Conservation (phyloP, 2,329 filamentous ascomycete species). For the Trichoderma aggressivum region DNA sequence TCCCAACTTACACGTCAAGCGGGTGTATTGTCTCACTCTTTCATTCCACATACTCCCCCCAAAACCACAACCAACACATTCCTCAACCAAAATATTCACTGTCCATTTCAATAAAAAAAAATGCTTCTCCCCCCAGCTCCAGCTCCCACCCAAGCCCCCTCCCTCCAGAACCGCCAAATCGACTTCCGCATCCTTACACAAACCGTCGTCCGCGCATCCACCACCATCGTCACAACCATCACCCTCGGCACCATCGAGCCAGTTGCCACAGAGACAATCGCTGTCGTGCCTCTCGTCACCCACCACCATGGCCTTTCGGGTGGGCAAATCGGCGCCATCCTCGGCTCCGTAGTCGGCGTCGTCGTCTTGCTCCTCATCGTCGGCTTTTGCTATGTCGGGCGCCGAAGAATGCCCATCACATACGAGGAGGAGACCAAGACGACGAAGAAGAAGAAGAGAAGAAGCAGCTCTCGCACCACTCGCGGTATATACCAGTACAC, state of each 20-base stretch:
- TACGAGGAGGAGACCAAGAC: constrained; percentile 7
- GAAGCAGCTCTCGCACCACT: neutral
- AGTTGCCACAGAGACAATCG: constrained; percentile 19
- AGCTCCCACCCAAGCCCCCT: constrained; percentile 8
- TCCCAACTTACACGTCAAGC: neutral
- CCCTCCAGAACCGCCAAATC: constrained; percentile 26
- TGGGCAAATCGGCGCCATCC: constrained; percentile 40
- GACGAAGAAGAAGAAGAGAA: neutral
- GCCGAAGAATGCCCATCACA: neutral
- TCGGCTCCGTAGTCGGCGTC: constrained; percentile 39
- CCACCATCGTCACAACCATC: constrained; percentile 38
- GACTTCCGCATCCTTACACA: constrained; percentile 35
- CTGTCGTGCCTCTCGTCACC: neutral
- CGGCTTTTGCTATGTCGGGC: constrained; percentile 30
- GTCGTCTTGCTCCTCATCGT: constrained; percentile 34
- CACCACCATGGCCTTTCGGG: constrained; percentile 30
- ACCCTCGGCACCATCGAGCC: constrained; percentile 26
- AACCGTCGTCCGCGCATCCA: constrained; percentile 33
- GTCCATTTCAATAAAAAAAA: neutral
- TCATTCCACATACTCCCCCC: neutral
- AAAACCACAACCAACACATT: neutral
- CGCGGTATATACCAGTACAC: constrained; percentile 3
- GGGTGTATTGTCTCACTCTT: neutral
- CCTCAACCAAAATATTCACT: too few species aligned
- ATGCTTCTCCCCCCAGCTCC: constrained; percentile 13